Conservation (phyloP, 495 filamentous ascomycete genomes). For the Neurospora sublineolata region DNA sequence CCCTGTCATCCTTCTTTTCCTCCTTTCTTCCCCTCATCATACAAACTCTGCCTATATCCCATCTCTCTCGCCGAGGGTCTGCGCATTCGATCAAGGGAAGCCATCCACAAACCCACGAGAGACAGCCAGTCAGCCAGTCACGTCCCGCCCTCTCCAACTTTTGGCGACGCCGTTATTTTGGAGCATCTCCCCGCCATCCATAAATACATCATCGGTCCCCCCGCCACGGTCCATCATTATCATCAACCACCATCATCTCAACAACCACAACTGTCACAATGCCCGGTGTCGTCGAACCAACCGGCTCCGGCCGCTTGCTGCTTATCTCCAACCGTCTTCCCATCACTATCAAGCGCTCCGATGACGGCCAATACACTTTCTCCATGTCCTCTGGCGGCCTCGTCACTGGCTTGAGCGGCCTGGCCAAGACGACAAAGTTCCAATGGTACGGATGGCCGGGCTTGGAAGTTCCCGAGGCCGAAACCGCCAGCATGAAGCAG, state of each 20-base stretch:
- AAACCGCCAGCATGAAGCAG: conserved; percentile 52
- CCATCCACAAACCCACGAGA: background rate
- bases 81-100: background rate
- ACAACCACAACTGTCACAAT: conserved; percentile 13
- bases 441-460: conserved; percentile 98
- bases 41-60: background rate
- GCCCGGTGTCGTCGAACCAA: conserved; percentile 13
- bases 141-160: background rate
- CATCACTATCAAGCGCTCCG: conserved; percentile 85
- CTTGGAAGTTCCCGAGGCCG: conserved; percentile 65
- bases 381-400: conserved; percentile 92
- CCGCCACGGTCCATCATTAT: background rate
- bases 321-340: conserved; percentile 89
- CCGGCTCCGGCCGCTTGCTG: conserved; percentile 44
- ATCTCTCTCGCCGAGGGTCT: background rate
- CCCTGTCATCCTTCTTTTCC: background rate
- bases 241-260: background rate
- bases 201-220: background rate
- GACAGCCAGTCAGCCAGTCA: background rate
- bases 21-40: background rate
- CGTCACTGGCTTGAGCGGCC: conserved; percentile 77
- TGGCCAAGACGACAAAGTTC: conserved; percentile 85
- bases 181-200: background rate
- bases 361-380: conserved; percentile 70
- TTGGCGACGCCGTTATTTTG: background rate